Conservation (phyloP, 805 yeast species). For the Saccharomyces paradoxus region DNA sequence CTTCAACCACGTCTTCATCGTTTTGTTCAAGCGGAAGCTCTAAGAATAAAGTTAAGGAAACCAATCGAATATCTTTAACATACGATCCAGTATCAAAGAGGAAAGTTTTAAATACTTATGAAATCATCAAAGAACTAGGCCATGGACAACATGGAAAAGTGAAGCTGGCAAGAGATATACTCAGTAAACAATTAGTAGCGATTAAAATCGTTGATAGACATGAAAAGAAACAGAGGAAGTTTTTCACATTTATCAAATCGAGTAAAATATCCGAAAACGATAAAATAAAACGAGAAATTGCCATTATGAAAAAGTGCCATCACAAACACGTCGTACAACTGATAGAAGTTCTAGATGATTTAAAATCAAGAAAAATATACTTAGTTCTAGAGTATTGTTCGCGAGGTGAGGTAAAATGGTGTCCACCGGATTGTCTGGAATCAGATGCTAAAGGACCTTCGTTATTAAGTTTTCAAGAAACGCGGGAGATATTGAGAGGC, state of each 20-base stretch:
- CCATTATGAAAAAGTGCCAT: conserved; percentile 83
- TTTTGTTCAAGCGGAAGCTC: neutral
- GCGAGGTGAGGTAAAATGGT: conserved; percentile 87
- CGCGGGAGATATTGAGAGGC: conserved; percentile 70
- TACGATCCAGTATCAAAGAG: conserved; percentile 82
- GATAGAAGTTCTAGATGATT: conserved; percentile 82
- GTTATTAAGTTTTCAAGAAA: conserved; percentile 53
- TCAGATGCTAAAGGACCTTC: conserved; percentile 47
- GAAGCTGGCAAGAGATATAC: conserved; percentile 72
- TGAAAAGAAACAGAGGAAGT: conserved; percentile 34
- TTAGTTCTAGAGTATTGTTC: conserved; percentile 84
- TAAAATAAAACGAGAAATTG: conserved; percentile 76
- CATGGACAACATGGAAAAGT: conserved; percentile 99
- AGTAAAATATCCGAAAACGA: conserved; percentile 46
- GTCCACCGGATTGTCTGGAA: conserved; percentile 33
- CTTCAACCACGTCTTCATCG: neutral
- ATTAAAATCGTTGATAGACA: conserved; percentile 84
- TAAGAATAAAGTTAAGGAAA: conserved; percentile 58
- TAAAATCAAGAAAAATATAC: conserved; percentile 74
- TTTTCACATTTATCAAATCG: conserved; percentile 33
- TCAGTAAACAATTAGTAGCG: conserved; percentile 66
- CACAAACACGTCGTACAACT: conserved; percentile 90
- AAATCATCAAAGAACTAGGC: conserved; percentile 79
- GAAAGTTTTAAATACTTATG: conserved; percentile 81
- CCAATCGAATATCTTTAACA: conserved; percentile 68